These are phyloP conservation scores for Kodamaea suecica DNA, from an alignment of 1,139 yeast species.

Conservation along the genomic window DNA sequence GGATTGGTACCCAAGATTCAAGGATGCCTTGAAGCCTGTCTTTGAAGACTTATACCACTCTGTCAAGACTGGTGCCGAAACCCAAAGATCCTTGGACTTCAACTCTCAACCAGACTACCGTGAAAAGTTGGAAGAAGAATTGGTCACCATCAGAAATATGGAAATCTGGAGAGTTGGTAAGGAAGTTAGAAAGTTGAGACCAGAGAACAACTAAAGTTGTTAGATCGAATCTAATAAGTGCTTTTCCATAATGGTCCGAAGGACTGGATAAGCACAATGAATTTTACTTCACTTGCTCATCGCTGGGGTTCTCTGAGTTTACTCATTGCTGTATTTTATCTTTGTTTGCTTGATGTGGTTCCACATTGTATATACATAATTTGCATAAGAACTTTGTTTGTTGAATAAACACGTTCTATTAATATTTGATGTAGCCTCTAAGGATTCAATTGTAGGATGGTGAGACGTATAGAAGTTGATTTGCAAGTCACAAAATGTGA, in stretches of 20 bases:
- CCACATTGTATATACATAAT: slow-evolving; percentile 14
- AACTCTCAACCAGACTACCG: slow-evolving; percentile 98
- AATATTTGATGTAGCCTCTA: no score
- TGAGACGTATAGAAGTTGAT: no score
- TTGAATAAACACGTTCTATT: slow-evolving; percentile 39
- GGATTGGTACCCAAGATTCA: slow-evolving; percentile 99
- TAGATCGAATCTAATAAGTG: slow-evolving; percentile 3
- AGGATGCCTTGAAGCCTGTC: slow-evolving; percentile 98
- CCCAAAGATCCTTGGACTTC: slow-evolving; percentile 96
- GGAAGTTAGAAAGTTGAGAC: slow-evolving; percentile 99
- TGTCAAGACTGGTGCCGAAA: slow-evolving; percentile 94
- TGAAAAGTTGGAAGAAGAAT: slow-evolving; percentile 91
- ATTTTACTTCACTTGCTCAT: slow-evolving; percentile 28
- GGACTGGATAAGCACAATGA: slow-evolving; percentile 25
- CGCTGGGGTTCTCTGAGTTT: slow-evolving; percentile 4
- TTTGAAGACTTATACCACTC: slow-evolving; percentile 94
- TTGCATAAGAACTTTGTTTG: slow-evolving; percentile 38
- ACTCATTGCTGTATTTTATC: slow-evolving; percentile 12
- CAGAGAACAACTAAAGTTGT: slow-evolving; percentile 80
- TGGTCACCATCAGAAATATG: slow-evolving; percentile 88
- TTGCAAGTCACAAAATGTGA: no score
- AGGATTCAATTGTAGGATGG: no score
- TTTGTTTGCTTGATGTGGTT: slow-evolving; percentile 14
- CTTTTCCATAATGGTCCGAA: slow-evolving; percentile 29
- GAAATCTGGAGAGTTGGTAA: slow-evolving; percentile 99